Evolutionary conservation across 805 yeast genomes (phyloP).

Genomic region (Myxozyma monticola): DNA sequence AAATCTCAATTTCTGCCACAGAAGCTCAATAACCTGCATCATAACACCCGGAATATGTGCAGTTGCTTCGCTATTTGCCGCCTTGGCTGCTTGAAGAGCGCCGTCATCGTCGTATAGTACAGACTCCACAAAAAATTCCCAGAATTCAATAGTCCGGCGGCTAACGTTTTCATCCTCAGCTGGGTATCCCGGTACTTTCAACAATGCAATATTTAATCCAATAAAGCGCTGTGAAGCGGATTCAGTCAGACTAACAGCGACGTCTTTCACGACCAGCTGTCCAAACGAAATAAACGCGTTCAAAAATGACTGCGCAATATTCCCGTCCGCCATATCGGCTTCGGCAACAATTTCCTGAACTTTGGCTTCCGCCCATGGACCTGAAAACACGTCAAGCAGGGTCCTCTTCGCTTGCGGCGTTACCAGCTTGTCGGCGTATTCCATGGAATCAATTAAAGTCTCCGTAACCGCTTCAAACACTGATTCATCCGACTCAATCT

Average conservation of each 20-base stretch:
- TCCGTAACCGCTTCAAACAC: slow-evolving; percentile 19
- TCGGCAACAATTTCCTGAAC: slow-evolving; percentile 41
- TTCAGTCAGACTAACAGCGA: slow-evolving; percentile 4
- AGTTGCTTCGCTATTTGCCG: background rate
- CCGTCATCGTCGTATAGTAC: slow-evolving; percentile 19
- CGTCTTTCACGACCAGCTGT: slow-evolving; percentile 20
- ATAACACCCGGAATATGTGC: slow-evolving; percentile 6
- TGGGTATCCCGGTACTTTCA: slow-evolving; percentile 24
- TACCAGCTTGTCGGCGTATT: slow-evolving; percentile 21
- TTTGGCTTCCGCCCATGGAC: slow-evolving; percentile 11
- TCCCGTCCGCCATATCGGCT: slow-evolving; percentile 41
- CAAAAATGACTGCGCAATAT: slow-evolving; percentile 28
- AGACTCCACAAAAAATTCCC: slow-evolving; percentile 28
- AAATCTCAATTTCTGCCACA: slow-evolving; percentile 25
- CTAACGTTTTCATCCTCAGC: slow-evolving; percentile 21
- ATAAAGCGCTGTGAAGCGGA: slow-evolving; percentile 7
- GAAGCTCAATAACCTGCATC: slow-evolving; percentile 32
- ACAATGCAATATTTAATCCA: slow-evolving; percentile 13
- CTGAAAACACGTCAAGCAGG: slow-evolving; percentile 12
- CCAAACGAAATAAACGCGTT: slow-evolving; percentile 24
- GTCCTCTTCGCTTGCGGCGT: slow-evolving; percentile 1
- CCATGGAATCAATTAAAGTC: slow-evolving; percentile 23
- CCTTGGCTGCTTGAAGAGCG: background rate
- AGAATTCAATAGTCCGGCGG: slow-evolving; percentile 31
- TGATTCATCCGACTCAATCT: slow-evolving; percentile 14